phyloP scores from a whole-genome alignment of 192 early-diverging fungal species.

The Coemansia sp. region DNA sequence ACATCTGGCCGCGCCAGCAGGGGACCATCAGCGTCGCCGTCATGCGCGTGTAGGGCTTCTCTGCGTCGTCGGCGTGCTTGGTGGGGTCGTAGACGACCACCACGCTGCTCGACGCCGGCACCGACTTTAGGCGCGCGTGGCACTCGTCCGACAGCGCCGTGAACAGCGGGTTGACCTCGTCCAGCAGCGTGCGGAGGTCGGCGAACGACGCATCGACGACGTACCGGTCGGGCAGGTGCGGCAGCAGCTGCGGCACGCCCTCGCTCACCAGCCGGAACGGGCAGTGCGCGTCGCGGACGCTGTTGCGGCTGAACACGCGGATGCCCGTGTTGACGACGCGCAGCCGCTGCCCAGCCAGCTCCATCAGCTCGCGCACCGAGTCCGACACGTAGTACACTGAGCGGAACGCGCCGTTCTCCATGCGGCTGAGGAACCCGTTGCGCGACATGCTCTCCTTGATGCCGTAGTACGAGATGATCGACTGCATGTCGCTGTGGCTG shows the following conservation, averaged over 20 bases:
- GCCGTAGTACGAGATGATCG: slow-evolving; percentile 77
- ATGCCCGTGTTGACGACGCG: slow-evolving; percentile 94
- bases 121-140: slow-evolving; percentile 36
- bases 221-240: slow-evolving; percentile 55
- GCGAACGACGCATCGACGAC: slow-evolving; percentile 49
- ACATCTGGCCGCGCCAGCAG: slow-evolving; percentile 73
- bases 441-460: slow-evolving; percentile 74
- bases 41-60: slow-evolving; percentile 47
- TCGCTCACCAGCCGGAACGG: slow-evolving; percentile 72
- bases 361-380: slow-evolving; percentile 78
- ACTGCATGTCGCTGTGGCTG: slow-evolving; percentile 62
- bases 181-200: slow-evolving; percentile 59
- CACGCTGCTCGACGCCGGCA: slow-evolving; percentile 61
- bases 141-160: slow-evolving; percentile 50
- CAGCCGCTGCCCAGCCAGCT: slow-evolving; percentile 61
- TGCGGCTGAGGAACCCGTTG: slow-evolving; percentile 88
- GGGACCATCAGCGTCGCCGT: slow-evolving; percentile 61
- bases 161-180: slow-evolving; percentile 58
- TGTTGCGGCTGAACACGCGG: slow-evolving; percentile 80
- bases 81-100: slow-evolving; percentile 58
- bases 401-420: slow-evolving; percentile 67
- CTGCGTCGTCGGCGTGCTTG: slow-evolving; percentile 20
- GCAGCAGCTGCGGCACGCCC: slow-evolving; percentile 64
- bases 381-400: slow-evolving; percentile 86
- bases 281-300: slow-evolving; percentile 60